Evolutionary conservation across 331 rosid genomes (phyloP).

Genomic region (Pyrus hybrid): DNA sequence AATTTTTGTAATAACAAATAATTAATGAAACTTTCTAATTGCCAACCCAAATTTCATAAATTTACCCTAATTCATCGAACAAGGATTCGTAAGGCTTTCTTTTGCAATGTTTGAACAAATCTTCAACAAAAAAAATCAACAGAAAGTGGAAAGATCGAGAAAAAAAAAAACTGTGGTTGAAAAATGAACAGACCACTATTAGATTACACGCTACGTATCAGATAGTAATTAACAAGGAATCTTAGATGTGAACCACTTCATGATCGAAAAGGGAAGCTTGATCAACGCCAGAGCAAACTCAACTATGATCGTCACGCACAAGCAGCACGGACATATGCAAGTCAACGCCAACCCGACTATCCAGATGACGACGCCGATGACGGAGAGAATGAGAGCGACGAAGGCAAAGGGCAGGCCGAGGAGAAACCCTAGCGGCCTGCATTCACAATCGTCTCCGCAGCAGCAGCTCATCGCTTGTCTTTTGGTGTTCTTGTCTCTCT

Average conservation of each 20-base stretch:
- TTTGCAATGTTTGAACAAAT: background rate
- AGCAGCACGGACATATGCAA: conserved; percentile 84
- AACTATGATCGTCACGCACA: conserved; percentile 64
- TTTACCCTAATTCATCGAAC: background rate
- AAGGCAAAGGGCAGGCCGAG: conserved; percentile 85
- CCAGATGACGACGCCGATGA: conserved; percentile 63
- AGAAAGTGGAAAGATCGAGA: background rate
- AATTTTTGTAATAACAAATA: too few species aligned
- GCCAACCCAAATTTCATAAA: too few species aligned
- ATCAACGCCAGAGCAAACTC: conserved; percentile 65
- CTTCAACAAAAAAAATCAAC: background rate
- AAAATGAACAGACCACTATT: background rate
- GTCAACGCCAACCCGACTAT: conserved; percentile 65
- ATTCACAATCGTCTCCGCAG: conserved; percentile 45
- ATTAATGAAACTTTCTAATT: too few species aligned
- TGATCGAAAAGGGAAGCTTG: conserved; percentile 62
- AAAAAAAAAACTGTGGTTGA: background rate
- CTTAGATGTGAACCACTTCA: conserved; percentile 80
- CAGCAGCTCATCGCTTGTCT: conserved; percentile 38
- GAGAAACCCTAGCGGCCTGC: conserved; percentile 77
- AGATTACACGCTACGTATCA: background rate
- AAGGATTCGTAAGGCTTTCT: background rate
- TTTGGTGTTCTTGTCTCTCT: background rate
- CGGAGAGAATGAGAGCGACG: conserved; percentile 45
- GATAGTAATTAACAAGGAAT: conserved; percentile 53